Evolutionary conservation across 305 asterid species (phyloP).

Genomic region (Rubia occidens): DNA sequence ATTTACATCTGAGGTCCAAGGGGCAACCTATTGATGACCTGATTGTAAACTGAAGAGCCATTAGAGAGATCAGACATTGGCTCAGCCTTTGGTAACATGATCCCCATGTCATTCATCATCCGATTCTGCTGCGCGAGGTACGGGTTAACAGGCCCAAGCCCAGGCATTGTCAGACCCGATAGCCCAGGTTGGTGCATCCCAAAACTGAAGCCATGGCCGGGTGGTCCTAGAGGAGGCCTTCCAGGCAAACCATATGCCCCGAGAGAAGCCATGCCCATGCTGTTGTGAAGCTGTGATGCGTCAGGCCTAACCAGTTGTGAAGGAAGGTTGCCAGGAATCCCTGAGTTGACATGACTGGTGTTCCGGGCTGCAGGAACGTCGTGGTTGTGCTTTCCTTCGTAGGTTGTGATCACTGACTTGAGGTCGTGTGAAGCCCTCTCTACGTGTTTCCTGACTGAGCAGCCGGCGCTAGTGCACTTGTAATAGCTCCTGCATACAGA

Average conservation of each 20-base stretch:
- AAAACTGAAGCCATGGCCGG: slow-evolving; percentile 36
- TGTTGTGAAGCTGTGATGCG: slow-evolving; percentile 42
- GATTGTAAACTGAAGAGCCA: slow-evolving; percentile 52
- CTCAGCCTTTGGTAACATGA: slow-evolving; percentile 46
- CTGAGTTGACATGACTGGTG: slow-evolving; percentile 41
- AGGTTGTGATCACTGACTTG: slow-evolving; percentile 75
- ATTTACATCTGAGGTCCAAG: slow-evolving; percentile 64
- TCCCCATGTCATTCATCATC: slow-evolving; percentile 30
- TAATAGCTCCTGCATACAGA: slow-evolving; percentile 66
- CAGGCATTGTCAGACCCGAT: slow-evolving; percentile 30
- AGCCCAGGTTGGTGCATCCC: slow-evolving; percentile 47
- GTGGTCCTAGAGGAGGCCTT: slow-evolving; percentile 41
- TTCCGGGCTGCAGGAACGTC: slow-evolving; percentile 79
- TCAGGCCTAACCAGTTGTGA: slow-evolving; percentile 41
- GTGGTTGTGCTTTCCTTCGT: slow-evolving; percentile 93
- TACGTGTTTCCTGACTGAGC: slow-evolving; percentile 82
- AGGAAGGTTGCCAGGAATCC: slow-evolving; percentile 18
- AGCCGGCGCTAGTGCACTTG: slow-evolving; percentile 84
- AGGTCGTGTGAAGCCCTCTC: slow-evolving; percentile 87
- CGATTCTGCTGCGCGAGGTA: slow-evolving; percentile 42
- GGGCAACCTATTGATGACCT: slow-evolving; percentile 58
- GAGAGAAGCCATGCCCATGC: slow-evolving; percentile 34
- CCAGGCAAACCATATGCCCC: slow-evolving; percentile 35
- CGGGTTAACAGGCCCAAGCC: slow-evolving; percentile 31
- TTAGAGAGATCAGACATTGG: slow-evolving; percentile 36